Evolutionary conservation across 116 monocot genomes (phyloP).

Genomic region (Cymodocea nodosa): DNA sequence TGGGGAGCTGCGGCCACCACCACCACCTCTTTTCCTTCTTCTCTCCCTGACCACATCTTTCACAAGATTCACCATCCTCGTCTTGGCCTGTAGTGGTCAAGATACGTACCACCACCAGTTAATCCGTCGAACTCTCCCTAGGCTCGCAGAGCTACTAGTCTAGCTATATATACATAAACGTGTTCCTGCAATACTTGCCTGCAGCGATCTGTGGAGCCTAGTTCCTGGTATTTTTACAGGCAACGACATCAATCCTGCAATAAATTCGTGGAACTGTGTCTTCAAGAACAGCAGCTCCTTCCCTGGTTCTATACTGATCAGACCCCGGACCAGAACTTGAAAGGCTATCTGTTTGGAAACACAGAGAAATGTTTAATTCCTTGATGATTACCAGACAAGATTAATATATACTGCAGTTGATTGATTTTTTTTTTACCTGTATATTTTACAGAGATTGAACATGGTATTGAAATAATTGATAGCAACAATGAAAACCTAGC

Average conservation of each 20-base stretch:
- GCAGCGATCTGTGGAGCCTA: conserved; percentile 59
- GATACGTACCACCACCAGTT: background rate
- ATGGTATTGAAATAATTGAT: too few relatives aligned
- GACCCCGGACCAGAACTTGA: conserved; percentile 51
- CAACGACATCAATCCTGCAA: conserved; percentile 72
- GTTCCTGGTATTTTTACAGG: conserved; percentile 75
- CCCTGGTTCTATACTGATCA: conserved; percentile 67
- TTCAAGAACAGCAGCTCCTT: conserved; percentile 51
- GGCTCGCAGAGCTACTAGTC: background rate
- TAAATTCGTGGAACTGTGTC: conserved; percentile 68
- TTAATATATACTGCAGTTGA: too few relatives aligned
- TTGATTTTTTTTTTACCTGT: too few relatives aligned
- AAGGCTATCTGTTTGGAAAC: conserved; percentile 43
- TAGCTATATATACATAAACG: too few relatives aligned
- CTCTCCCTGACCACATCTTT: conserved; percentile 43
- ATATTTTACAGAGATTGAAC: too few relatives aligned
- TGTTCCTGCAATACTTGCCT: conserved; percentile 30
- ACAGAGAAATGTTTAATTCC: background rate
- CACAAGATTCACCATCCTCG: conserved; percentile 57
- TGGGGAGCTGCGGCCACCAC: background rate
- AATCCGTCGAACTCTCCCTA: background rate
- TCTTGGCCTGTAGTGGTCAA: conserved; percentile 10
- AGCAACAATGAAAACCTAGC: too few relatives aligned
- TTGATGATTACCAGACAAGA: too few relatives aligned
- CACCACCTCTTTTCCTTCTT: conserved; percentile 9